Evolutionary conservation across 371 early-diverging fungal species (phyloP).

Genomic region (Mucor plumbeus): DNA sequence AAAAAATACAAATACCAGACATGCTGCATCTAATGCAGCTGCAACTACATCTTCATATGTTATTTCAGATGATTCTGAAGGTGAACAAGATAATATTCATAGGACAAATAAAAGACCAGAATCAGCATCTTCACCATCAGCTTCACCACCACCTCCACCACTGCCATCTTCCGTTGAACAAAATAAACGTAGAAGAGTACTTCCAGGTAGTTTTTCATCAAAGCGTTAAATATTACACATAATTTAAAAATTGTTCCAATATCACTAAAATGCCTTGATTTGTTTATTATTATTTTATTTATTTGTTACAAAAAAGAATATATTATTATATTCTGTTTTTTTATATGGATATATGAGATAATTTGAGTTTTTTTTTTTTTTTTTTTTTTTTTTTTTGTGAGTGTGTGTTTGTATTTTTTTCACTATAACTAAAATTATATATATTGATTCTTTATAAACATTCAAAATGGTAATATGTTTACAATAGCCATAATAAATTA

Average conservation of each 20-base stretch:
- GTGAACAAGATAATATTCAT: background rate
- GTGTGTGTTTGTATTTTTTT: no score
- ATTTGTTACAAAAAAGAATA: constrained; percentile 12
- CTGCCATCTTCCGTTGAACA: background rate
- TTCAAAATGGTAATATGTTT: constrained; percentile 15
- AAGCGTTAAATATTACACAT: constrained; percentile 13
- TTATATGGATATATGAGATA: constrained; percentile 5
- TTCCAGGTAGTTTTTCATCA: constrained; percentile 5
- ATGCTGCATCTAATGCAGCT: background rate
- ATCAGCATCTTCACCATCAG: background rate
- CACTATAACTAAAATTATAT: background rate
- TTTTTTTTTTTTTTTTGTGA: no score
- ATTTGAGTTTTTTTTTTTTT: background rate
- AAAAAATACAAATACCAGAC: background rate
- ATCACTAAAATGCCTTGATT: constrained; percentile 22
- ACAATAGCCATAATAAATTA: background rate
- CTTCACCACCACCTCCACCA: background rate
- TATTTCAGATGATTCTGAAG: background rate
- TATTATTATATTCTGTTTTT: background rate
- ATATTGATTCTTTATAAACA: background rate
- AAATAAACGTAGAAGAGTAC: background rate
- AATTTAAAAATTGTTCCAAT: background rate
- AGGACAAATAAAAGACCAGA: background rate
- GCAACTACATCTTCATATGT: background rate
- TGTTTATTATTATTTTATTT: constrained; percentile 7